A percentile compares a stretch with the other conserved stretches of the same genome.
Evolutionary conservation across 192 early-diverging fungal species (phyloP).

Genomic region (Helicostylum pulchrum): DNA sequence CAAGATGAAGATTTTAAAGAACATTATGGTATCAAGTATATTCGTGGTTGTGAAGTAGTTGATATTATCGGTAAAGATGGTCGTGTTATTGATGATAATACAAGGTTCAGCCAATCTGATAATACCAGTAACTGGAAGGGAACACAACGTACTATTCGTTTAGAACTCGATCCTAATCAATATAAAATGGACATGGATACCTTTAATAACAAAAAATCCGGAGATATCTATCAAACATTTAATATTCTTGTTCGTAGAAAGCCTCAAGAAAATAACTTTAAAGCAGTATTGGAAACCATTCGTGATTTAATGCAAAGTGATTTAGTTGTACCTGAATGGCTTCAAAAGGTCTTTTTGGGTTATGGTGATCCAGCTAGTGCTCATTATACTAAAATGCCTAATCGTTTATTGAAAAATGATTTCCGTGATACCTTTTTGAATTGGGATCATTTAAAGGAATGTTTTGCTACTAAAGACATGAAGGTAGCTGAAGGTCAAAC

Average conservation of each 20-base stretch:
- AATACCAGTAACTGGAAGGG: constrained; percentile 33
- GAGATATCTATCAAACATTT: constrained; percentile 76
- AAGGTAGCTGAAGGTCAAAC: constrained; percentile 34
- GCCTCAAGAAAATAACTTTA: constrained; percentile 92
- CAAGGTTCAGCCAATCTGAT: constrained; percentile 38
- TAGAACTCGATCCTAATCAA: constrained; percentile 86
- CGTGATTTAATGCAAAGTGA: constrained; percentile 85
- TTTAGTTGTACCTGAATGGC: constrained; percentile 85
- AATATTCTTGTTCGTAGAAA: constrained; percentile 88
- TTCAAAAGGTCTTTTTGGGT: constrained; percentile 87
- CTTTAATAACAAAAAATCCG: constrained; percentile 42
- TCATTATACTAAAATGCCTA: constrained; percentile 61
- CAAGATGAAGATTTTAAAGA: constrained; percentile 53
- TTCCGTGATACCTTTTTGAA: constrained; percentile 90
- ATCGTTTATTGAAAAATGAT: constrained; percentile 57
- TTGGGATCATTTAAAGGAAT: constrained; percentile 67
- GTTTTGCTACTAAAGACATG: constrained; percentile 57
- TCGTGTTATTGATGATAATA: constrained; percentile 44
- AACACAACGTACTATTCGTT: constrained; percentile 62
- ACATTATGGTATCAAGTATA: constrained; percentile 71
- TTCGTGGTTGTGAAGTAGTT: constrained; percentile 86
- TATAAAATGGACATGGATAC: constrained; percentile 63
- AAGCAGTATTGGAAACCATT: constrained; percentile 85
- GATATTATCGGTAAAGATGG: constrained; percentile 76
- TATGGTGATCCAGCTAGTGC: constrained; percentile 90